Evolutionary conservation across 208 protist species (phyloP).

Genomic region (Phytomonas francai): DNA sequence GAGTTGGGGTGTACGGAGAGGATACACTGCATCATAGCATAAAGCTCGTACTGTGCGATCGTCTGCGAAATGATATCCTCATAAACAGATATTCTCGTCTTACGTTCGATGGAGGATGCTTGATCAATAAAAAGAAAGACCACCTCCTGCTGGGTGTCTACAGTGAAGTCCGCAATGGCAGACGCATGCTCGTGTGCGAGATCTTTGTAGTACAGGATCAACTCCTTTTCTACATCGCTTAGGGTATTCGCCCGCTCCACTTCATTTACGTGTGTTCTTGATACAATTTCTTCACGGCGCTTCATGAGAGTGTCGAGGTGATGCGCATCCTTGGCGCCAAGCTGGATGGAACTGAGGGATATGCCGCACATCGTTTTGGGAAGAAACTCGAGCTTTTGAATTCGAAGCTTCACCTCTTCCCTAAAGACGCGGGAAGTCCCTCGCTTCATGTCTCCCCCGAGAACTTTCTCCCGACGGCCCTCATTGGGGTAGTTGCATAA

Average conservation of each 20-base stretch:
- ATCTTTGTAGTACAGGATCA: slow-evolving; percentile 19
- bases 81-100: slow-evolving; percentile 57
- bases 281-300: slow-evolving; percentile 16
- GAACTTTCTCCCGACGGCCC: not conserved
- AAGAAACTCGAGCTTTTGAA: slow-evolving; percentile 20
- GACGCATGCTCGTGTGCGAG: not conserved
- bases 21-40: slow-evolving; percentile 85
- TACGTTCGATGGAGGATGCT: slow-evolving; percentile 65
- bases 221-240: slow-evolving; percentile 21
- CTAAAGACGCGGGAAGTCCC: slow-evolving; percentile 10
- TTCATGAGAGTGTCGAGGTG: slow-evolving; percentile 20
- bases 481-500: slow-evolving; percentile 1
- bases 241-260: slow-evolving; percentile 11
- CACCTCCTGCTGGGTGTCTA: not conserved
- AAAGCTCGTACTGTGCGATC: slow-evolving; percentile 68
- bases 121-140: slow-evolving; percentile 87
- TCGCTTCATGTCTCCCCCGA: slow-evolving; percentile 1
- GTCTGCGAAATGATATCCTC: slow-evolving; percentile 78
- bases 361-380: slow-evolving; percentile 24
- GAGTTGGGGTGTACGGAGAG: slow-evolving; percentile 56
- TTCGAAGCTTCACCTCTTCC: slow-evolving; percentile 18
- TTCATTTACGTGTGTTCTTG: slow-evolving; percentile 14
- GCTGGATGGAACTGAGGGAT: slow-evolving; percentile 25
- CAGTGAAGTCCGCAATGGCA: not conserved
- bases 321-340: slow-evolving; percentile 15